These are phyloP conservation scores for Ophiocordyceps sinensis DNA, from an alignment of 2,329 filamentous ascomycete genomes.

Conservation along the genomic window DNA sequence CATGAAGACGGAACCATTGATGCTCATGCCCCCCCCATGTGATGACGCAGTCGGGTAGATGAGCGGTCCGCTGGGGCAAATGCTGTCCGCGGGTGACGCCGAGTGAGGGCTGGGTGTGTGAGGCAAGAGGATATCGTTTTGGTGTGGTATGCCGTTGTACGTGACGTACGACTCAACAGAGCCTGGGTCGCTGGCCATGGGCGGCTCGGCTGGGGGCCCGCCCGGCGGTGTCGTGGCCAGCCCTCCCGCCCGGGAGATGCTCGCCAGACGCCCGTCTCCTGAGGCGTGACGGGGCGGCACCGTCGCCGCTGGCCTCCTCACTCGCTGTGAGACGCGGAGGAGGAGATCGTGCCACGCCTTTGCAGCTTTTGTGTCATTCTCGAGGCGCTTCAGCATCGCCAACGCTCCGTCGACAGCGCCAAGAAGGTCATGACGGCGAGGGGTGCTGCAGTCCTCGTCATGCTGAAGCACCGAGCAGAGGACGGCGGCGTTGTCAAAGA, in stretches of 20 bases:
- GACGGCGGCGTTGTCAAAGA: conserved; percentile 36
- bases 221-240: not conserved
- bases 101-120: not conserved
- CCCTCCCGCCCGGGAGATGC: conserved; percentile 1
- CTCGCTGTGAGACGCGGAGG: conserved; percentile 12
- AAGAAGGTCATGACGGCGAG: conserved; percentile 24
- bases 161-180: not conserved
- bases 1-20: conserved; percentile 1
- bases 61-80: not conserved
- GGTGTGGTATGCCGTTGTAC: conserved; percentile 1
- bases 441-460: conserved; percentile 25
- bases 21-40: not conserved
- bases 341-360: conserved; percentile 18
- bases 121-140: not conserved
- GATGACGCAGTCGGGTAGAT: not conserved
- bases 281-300: not conserved
- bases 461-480: conserved; percentile 37
- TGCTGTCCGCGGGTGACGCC: not conserved
- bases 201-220: no score
- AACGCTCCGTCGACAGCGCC: conserved; percentile 22
- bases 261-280: conserved; percentile 3
- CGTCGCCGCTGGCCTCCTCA: not conserved
- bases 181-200: not conserved
- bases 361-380: conserved; percentile 15
- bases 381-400: conserved; percentile 17